phyloP scores from a whole-genome alignment of 495 filamentous ascomycete genomes.

The Recurvomyces mirabilis region DNA sequence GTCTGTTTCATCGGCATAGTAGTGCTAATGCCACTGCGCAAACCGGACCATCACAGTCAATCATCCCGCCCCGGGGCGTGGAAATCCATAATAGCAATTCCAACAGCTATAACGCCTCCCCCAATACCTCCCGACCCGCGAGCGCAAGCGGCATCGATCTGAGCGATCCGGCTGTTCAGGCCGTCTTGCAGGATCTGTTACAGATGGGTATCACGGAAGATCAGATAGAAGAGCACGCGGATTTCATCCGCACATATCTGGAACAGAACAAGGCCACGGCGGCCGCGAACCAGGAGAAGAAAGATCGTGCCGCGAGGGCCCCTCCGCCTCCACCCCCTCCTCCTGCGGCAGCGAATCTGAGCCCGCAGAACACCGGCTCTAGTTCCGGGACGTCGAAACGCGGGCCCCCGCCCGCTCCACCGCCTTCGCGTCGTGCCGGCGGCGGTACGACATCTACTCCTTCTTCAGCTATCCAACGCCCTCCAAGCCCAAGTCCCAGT shows the following conservation, averaged over 20 bases:
- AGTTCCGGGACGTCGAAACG: constrained; percentile 45
- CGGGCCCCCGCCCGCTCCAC: constrained; percentile 73
- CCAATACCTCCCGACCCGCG: constrained; percentile 27
- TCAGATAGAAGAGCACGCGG: constrained; percentile 80
- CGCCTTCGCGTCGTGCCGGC: constrained; percentile 58
- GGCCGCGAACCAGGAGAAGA: constrained; percentile 24
- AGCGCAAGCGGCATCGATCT: constrained; percentile 58
- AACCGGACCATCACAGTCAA: constrained; percentile 40
- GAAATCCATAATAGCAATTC: constrained; percentile 16
- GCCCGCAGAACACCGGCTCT: constrained; percentile 54
- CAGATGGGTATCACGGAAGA: constrained; percentile 87
- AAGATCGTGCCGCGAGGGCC: constrained; percentile 43
- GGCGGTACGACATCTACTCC: constrained; percentile 29
- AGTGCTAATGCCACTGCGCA: constrained; percentile 41
- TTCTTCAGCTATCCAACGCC: constrained; percentile 36
- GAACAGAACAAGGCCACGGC: constrained; percentile 60
- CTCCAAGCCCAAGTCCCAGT: constrained; percentile 35
- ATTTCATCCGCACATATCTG: constrained; percentile 89
- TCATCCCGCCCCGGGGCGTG: constrained; percentile 34
- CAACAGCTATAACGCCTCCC: constrained; percentile 14
- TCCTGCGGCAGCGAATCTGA: constrained; percentile 35
- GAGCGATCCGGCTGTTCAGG: constrained; percentile 72
- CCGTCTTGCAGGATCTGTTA: constrained; percentile 70
- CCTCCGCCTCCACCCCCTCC: constrained; percentile 51
- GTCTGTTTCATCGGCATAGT: constrained; percentile 52